Base-by-base conservation (phyloP, 139 green algal species). In the Diplosphaera chodatii region DNA sequence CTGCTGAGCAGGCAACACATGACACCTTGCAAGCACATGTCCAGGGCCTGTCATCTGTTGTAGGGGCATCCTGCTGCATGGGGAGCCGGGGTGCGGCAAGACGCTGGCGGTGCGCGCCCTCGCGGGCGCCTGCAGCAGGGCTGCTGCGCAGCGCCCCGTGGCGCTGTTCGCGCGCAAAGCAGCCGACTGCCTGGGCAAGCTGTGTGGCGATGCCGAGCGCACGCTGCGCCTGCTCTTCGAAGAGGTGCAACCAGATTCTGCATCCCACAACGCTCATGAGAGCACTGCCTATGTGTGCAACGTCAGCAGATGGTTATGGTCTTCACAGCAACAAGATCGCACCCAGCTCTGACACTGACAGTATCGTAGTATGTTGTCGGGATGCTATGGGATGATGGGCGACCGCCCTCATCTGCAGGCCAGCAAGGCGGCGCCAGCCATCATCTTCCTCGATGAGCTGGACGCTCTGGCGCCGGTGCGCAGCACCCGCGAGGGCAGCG, bases 361-460 rank as follows among this genome's bases (percentile, higher is more conserved):
- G n/a, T n/a, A n/a, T n/a, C n/a, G n/a, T n/a, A n/a, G n/a, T n/a
- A n/a, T n/a, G n/a, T n/a, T n/a, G n/a, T n/a, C n/a, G n/a, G n/a
- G n/a, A n/a, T n/a, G n/a, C n/a, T n/a, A n/a, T n/a, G n/a, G n/a
- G n/a, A n/a, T n/a, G n/a, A n/a, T n/a, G n/a, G n/a, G n/a, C n/a
- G n/a, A n/a, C n/a, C n/a, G n/a, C n/a, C n/a, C 37, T 48, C 37
- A 10, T 70, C 8, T 70, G 32, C 84, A 92, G 73, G 88, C 86
- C 18, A 29, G 73, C 5, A 67, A 69, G 68, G 32, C 55, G 13
- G 82, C 87, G 13, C 91, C 91, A 16, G 84, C 84, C 21, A 91
- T 97, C 73, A 91, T 97, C 64, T 96, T 97, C 82, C 85, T 97
- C 27, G 91, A 97, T 75, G 91, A 97, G 85, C 83, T 96, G 32